phyloP scores from a whole-genome alignment of 768 basidiomycete genomes.

The Leccinum arenicola region DNA sequence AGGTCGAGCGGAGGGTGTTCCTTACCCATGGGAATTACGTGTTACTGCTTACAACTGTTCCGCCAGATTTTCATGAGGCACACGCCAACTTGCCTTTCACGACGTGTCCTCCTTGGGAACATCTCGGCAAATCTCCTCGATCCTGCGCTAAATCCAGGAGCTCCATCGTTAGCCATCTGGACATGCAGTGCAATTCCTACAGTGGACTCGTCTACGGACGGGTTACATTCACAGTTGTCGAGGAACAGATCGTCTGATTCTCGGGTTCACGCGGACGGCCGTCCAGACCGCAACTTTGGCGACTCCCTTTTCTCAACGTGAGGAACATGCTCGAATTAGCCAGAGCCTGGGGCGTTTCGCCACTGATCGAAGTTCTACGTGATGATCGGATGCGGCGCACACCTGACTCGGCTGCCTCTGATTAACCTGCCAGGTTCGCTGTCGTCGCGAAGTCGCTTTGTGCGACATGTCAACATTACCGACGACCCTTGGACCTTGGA shows the following conservation, averaged over 20 bases:
- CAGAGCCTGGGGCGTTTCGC: not conserved
- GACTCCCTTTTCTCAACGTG: constrained; percentile 9
- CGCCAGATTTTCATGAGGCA: constrained; percentile 25
- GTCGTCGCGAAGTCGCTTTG: not conserved
- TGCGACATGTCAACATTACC: not conserved
- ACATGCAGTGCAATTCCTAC: not conserved
- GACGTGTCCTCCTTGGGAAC: constrained; percentile 26
- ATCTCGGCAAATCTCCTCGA: constrained; percentile 21
- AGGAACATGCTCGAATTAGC: not conserved
- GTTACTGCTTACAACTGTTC: constrained; percentile 9
- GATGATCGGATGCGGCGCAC: not conserved
- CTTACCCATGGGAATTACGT: constrained; percentile 14
- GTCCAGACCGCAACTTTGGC: constrained; percentile 12
- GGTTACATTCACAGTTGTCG: constrained; percentile 1
- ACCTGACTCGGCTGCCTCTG: not conserved
- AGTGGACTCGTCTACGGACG: not conserved
- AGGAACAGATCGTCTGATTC: constrained; percentile 13
- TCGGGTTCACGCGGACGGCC: constrained; percentile 9
- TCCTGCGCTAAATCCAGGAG: not conserved
- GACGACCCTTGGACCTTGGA: constrained; percentile 3
- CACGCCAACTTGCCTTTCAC: constrained; percentile 7
- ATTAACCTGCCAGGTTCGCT: not conserved
- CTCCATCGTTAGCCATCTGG: constrained; percentile 1
- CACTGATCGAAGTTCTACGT: not conserved
- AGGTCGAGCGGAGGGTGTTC: constrained; percentile 2